Evolutionary conservation across 1,139 yeast genomes (phyloP).

Genomic region (Suhomyces bokatorum): DNA sequence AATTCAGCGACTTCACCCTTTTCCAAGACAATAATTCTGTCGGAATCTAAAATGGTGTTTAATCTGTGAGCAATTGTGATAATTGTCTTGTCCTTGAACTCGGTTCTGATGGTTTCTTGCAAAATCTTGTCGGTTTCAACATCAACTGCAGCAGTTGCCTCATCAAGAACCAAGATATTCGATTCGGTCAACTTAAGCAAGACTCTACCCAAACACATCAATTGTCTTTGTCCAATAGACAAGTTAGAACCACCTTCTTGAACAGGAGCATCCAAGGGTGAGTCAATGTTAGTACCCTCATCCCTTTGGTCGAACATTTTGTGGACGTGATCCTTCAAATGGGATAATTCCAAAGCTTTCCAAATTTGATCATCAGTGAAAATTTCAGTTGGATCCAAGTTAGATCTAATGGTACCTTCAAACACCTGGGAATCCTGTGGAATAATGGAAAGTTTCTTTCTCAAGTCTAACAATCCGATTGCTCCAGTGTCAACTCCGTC

Average conservation of each 20-base stretch:
- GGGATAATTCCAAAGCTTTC: constrained; percentile 83
- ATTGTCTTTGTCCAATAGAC: constrained; percentile 89
- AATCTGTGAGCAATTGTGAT: constrained; percentile 94
- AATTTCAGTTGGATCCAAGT: constrained; percentile 78
- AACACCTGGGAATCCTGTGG: constrained; percentile 98
- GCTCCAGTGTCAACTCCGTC: constrained; percentile 68
- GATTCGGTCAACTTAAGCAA: constrained; percentile 63
- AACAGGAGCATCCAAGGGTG: constrained; percentile 63
- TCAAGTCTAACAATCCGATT: constrained; percentile 80
- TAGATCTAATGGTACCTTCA: constrained; percentile 85
- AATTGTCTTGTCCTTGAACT: constrained; percentile 85
- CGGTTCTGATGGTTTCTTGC: constrained; percentile 83
- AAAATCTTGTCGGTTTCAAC: constrained; percentile 88
- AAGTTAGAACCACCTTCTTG: constrained; percentile 85
- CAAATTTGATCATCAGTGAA: constrained; percentile 78
- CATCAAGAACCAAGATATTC: constrained; percentile 80
- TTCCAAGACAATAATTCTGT: constrained; percentile 81
- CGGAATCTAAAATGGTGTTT: constrained; percentile 91
- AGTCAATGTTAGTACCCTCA: constrained; percentile 28
- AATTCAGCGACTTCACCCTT: constrained; percentile 85
- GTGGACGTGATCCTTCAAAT: constrained; percentile 71
- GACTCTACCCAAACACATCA: constrained; percentile 90
- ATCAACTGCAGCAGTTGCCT: constrained; percentile 97
- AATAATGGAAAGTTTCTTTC: constrained; percentile 83
- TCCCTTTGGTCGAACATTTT: constrained; percentile 51